A percentile compares a stretch with the other conserved stretches of the same genome.
These are phyloP conservation scores for Solanum raphanifolium DNA, from an alignment of 257 asterid genomes.

Conservation along the genomic window DNA sequence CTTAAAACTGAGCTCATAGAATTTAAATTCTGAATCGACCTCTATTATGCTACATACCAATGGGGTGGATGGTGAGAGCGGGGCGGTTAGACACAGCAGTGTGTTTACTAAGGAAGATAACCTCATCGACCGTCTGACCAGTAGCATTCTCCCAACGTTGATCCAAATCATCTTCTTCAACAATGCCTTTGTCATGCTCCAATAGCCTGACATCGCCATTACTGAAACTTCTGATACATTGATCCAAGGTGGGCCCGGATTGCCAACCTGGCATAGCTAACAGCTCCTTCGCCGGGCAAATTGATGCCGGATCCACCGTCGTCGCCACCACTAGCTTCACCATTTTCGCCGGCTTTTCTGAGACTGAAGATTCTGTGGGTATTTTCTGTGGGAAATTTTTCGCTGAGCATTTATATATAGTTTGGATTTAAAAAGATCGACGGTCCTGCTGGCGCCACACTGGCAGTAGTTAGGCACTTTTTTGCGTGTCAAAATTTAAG, in stretches of 20 bases:
- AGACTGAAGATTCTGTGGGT: neutral
- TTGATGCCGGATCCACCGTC: constrained; percentile 79
- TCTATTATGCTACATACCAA: constrained; percentile 23
- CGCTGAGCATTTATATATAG: neutral
- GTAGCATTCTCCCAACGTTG: constrained; percentile 66
- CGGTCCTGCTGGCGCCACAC: too few relatives aligned
- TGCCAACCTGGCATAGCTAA: constrained; percentile 75
- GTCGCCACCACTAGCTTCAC: constrained; percentile 80
- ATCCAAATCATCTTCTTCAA: constrained; percentile 74
- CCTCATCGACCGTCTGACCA: constrained; percentile 61
- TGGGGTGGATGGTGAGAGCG: constrained; percentile 84
- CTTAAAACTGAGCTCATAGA: neutral
- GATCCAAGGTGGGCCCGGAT: constrained; percentile 43
- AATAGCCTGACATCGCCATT: constrained; percentile 51
- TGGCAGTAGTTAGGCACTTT: neutral
- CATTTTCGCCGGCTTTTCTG: constrained; percentile 23
- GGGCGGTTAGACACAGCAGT: constrained; percentile 75
- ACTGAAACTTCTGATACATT: constrained; percentile 49
- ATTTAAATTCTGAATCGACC: neutral
- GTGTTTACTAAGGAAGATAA: constrained; percentile 75
- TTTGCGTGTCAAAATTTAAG: neutral
- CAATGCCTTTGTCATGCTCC: constrained; percentile 61
- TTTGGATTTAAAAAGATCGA: too few relatives aligned
- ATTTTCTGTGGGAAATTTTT: neutral
- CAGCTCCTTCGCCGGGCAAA: constrained; percentile 67